Evolutionary conservation across 2,329 filamentous ascomycete genomes (phyloP), one percentile per base, ranked within the genome.

Genomic region (Ophiostoma australiae): DNA sequence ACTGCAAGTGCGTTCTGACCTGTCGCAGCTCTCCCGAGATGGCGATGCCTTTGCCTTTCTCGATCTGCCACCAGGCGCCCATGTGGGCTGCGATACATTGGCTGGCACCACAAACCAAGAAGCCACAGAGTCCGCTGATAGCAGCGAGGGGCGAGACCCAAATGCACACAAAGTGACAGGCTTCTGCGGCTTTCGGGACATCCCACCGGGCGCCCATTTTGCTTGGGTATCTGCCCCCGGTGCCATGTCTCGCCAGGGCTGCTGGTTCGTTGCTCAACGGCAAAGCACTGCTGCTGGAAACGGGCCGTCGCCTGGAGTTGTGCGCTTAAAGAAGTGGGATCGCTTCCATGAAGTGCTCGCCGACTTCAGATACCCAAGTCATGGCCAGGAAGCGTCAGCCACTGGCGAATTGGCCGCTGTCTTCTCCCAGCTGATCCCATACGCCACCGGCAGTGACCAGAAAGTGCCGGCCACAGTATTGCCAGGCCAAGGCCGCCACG

Each of bases 121-220:
- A 81, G 81, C 23, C 52, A 10, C 17, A 41, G 70, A 74, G 70
- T 74, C 15, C 10, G 4, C 31, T 3, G 20, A 27, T 4, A n/a
- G 4, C 6, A 48, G 20, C 17, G 44, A 48, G 66, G 1, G 39
- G 23, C 27, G 39, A 4, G 17, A 31, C 13, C 44, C n/a, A 31
- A n/a, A 17, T 13, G 20, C 20, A 23, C 55, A 27, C 15, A 33
- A 61, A 6, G 20, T 35, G 8, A 66, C 33, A 13, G 58, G 74
- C 17, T 86, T 89, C 74, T 78, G 79, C 8, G 87, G 87, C 27
- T 80, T 90, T 71, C 82, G 82, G 31, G 81, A 86, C 70, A 80
- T 90, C 35, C 85, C 86, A 0, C 76, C 80, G 0, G 88, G 88
- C 0, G 77, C 84, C 17, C 88, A 90, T 76, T 84, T 90, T 72